Conservation (phyloP, 495 filamentous ascomycete genomes). For the Hypoxylon intermedium region DNA sequence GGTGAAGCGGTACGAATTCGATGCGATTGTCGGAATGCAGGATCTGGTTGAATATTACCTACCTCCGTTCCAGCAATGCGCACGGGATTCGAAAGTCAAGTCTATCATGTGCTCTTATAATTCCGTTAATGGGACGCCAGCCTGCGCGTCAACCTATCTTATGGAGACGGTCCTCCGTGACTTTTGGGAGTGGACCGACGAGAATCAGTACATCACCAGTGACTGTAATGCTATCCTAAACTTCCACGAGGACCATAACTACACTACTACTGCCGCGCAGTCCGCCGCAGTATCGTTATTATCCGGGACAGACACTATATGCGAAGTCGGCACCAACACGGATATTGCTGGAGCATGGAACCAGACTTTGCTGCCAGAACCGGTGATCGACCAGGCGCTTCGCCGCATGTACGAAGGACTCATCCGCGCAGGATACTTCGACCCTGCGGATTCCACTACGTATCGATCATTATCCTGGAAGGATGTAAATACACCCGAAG, state of each 20-base stretch:
- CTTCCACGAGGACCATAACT: slow-evolving; percentile 48
- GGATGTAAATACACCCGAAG: slow-evolving; percentile 42
- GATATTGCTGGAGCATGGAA: slow-evolving; percentile 44
- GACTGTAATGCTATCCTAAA: slow-evolving; percentile 57
- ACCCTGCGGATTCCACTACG: slow-evolving; percentile 34
- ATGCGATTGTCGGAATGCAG: slow-evolving; percentile 50
- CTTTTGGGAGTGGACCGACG: slow-evolving; percentile 55
- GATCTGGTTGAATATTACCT: slow-evolving; percentile 58
- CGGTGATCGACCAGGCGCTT: slow-evolving; percentile 45
- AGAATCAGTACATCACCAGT: slow-evolving; percentile 51
- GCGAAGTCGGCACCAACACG: slow-evolving; percentile 40
- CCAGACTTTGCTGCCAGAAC: slow-evolving; percentile 40
- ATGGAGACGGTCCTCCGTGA: slow-evolving; percentile 52
- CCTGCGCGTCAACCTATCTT: slow-evolving; percentile 52
- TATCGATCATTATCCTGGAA: slow-evolving; percentile 42
- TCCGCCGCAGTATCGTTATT: slow-evolving; percentile 46
- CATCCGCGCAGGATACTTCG: slow-evolving; percentile 48
- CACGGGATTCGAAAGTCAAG: slow-evolving; percentile 53
- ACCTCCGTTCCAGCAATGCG: slow-evolving; percentile 55
- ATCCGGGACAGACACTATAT: slow-evolving; percentile 50
- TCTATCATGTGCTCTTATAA: slow-evolving; percentile 59
- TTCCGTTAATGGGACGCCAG: slow-evolving; percentile 52
- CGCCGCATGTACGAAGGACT: slow-evolving; percentile 46
- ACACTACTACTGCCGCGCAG: slow-evolving; percentile 40
- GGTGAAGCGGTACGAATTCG: slow-evolving; percentile 45